These are phyloP conservation scores for Nidula microcarpa DNA, from an alignment of 768 basidiomycete genomes.

Conservation along the genomic window DNA sequence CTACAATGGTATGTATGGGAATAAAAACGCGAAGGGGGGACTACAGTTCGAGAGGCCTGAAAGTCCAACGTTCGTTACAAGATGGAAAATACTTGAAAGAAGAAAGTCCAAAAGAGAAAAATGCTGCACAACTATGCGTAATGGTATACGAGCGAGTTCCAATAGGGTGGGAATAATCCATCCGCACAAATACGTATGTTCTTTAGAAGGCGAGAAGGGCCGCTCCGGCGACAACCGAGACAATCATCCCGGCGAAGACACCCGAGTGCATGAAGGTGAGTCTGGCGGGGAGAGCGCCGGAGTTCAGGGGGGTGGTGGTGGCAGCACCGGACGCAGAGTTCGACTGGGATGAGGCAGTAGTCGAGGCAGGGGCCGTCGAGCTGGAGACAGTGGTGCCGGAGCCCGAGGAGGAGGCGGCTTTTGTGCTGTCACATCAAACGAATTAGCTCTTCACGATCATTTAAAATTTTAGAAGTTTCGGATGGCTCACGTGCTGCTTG, in stretches of 20 bases:
- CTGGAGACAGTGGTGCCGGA: conserved; percentile 13
- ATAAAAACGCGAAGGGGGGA: too few species aligned
- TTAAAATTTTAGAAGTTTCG: too few species aligned
- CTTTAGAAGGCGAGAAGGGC: conserved; percentile 41
- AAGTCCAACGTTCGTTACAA: not conserved
- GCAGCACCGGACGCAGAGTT: conserved; percentile 12
- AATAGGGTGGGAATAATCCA: not conserved
- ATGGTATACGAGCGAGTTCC: not conserved
- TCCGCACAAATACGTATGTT: not conserved
- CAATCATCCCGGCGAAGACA: conserved; percentile 13
- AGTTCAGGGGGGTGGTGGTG: too few species aligned
- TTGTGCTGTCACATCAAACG: not conserved
- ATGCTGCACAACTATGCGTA: too few species aligned
- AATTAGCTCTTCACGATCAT: too few species aligned
- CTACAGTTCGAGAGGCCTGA: too few species aligned
- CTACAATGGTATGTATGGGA: not conserved
- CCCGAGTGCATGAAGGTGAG: too few species aligned
- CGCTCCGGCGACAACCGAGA: conserved; percentile 48
- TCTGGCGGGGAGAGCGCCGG: too few species aligned
- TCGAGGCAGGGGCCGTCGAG: conserved; percentile 3
- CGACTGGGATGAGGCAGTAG: conserved; percentile 10
- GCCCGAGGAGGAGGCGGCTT: conserved; percentile 3
- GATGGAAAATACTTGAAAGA: not conserved
- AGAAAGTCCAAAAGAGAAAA: not conserved
- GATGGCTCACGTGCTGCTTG: conserved; percentile 5